These are phyloP conservation scores for Stagonosporopsis vannaccii DNA, from an alignment of 2,329 filamentous ascomycete genomes.

Conservation along the genomic window DNA sequence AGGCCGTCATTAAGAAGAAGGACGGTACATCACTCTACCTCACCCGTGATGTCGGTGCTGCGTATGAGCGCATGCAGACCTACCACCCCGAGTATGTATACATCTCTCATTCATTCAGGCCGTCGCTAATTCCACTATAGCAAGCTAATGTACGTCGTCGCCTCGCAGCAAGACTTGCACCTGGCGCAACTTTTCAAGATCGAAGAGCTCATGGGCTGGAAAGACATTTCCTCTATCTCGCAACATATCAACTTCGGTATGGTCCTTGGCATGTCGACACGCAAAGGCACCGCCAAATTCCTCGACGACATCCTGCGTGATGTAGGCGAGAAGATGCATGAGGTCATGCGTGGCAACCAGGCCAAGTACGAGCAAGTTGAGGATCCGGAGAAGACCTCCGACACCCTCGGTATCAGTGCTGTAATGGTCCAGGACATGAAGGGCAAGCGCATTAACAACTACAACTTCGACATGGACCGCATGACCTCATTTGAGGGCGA, in stretches of 20 bases:
- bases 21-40: constrained; percentile 73
- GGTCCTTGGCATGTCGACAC: constrained; percentile 69
- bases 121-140: constrained; percentile 10
- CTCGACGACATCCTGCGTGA: constrained; percentile 59
- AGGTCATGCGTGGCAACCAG: constrained; percentile 91
- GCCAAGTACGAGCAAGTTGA: constrained; percentile 90
- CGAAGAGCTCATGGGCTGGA: constrained; percentile 66
- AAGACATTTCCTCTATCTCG: constrained; percentile 65
- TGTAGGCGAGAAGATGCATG: constrained; percentile 95
- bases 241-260: constrained; percentile 72
- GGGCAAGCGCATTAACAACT: constrained; percentile 80
- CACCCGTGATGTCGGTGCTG: constrained; percentile 73
- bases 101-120: background rate
- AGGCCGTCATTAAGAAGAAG: constrained; percentile 71
- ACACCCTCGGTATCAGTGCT: constrained; percentile 88
- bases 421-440: constrained; percentile 99
- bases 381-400: constrained; percentile 80
- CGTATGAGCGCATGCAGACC: constrained; percentile 67
- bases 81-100: constrained; percentile 63
- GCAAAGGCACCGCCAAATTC: constrained; percentile 65
- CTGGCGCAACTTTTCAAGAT: constrained; percentile 71
- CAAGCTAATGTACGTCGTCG: constrained; percentile 73
- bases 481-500: constrained; percentile 88
- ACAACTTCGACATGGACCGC: constrained; percentile 78
- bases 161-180: constrained; percentile 70